Percentiles rank a stretch among this genome's conserved stretches.
These are phyloP conservation scores for Zymoseptoria crescenta DNA, from an alignment of 2,329 filamentous ascomycete genomes.

Conservation along the genomic window DNA sequence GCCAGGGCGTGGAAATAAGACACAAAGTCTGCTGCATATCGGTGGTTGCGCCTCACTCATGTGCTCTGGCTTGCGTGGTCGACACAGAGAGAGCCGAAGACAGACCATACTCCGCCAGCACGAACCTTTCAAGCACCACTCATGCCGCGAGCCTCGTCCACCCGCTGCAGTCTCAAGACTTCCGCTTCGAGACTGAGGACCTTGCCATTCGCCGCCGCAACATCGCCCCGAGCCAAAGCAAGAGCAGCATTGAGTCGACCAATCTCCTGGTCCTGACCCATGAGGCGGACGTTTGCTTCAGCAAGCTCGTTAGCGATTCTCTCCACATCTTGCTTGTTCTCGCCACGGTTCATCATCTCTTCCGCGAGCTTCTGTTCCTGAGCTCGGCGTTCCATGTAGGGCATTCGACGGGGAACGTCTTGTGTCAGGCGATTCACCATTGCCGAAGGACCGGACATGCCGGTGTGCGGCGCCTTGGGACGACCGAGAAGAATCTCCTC, in stretches of 20 bases:
- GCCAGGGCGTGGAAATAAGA: no score
- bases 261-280: conserved; percentile 10
- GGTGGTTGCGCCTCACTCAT: no score
- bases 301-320: conserved; percentile 11
- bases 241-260: conserved; percentile 2
- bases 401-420: conserved; percentile 14
- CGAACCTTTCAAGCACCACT: neutral
- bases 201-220: conserved; percentile 3
- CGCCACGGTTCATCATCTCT: conserved; percentile 4
- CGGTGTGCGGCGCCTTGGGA: neutral
- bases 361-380: conserved; percentile 10
- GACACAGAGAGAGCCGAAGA: neutral
- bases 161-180: conserved; percentile 1
- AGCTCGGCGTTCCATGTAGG: conserved; percentile 15
- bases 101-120: neutral
- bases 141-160: conserved; percentile 1
- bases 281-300: conserved; percentile 9
- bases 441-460: neutral
- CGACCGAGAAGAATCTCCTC: neutral
- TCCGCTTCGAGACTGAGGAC: neutral
- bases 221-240: neutral
- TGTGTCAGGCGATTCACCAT: neutral
- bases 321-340: conserved; percentile 9
- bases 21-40: no score
- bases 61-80: no score